Evolutionary conservation across 2,329 filamentous ascomycete genomes (phyloP).

Genomic region (Calonectria montana): DNA sequence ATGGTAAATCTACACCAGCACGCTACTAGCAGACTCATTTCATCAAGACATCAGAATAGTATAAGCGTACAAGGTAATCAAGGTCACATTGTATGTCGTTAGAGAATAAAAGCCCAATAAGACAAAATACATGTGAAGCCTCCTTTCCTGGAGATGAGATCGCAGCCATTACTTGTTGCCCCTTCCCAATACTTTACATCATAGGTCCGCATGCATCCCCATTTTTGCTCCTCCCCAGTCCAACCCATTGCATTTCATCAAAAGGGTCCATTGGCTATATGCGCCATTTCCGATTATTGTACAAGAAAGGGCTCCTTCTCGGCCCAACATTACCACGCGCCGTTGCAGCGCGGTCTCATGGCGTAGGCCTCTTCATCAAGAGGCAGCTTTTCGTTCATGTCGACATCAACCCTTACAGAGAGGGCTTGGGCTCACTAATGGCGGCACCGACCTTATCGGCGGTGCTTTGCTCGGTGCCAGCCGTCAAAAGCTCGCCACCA

Average conservation of each 20-base stretch:
- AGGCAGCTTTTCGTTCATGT: constrained; percentile 22
- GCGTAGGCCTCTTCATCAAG: constrained; percentile 19
- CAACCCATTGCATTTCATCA: constrained; percentile 38
- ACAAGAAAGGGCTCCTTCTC: constrained; percentile 38
- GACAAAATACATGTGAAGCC: constrained; percentile 44
- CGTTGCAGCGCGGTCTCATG: constrained; percentile 30
- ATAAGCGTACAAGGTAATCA: constrained; percentile 7
- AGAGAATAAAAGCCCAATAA: constrained; percentile 38
- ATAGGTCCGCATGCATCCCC: constrained; percentile 37
- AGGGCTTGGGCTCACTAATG: constrained; percentile 61
- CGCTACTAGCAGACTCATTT: background rate
- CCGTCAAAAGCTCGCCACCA: constrained; percentile 77
- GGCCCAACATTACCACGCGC: constrained; percentile 36
- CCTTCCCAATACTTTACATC: constrained; percentile 43
- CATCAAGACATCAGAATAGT: background rate
- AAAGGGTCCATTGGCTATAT: constrained; percentile 35
- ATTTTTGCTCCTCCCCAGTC: constrained; percentile 27
- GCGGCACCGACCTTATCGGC: constrained; percentile 62
- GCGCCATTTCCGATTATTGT: constrained; percentile 45
- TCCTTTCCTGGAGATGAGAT: constrained; percentile 45
- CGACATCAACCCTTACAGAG: constrained; percentile 55
- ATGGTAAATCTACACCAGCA: background rate
- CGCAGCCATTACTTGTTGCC: constrained; percentile 39
- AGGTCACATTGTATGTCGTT: constrained; percentile 36
- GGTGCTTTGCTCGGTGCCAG: constrained; percentile 57